A percentile compares a stretch with the other conserved stretches of the same genome.
phyloP scores from a whole-genome alignment of 176 grass and related monocot species.

The Oryza glaberrima region DNA sequence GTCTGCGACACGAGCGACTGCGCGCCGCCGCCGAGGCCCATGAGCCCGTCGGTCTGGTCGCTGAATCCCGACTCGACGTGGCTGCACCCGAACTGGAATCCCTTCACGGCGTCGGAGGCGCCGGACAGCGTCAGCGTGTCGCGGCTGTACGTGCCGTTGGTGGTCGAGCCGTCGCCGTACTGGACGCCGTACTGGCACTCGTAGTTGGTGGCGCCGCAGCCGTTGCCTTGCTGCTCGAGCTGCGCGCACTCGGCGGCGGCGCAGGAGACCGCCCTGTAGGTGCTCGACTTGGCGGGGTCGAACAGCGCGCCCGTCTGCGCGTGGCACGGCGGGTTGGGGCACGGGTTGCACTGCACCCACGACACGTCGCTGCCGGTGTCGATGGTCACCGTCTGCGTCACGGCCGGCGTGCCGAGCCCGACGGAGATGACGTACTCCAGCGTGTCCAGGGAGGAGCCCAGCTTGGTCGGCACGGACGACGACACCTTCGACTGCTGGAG shows the following conservation, averaged over 20 bases:
- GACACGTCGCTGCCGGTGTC: slow-evolving; percentile 78
- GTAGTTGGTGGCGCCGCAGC: slow-evolving; percentile 32
- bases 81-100: slow-evolving; percentile 73
- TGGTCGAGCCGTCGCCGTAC: slow-evolving; percentile 72
- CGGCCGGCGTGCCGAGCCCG: slow-evolving; percentile 46
- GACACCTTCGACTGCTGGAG: slow-evolving; percentile 1
- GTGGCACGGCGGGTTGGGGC: slow-evolving; percentile 41
- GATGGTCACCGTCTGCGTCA: slow-evolving; percentile 44
- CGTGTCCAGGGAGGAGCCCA: slow-evolving; percentile 40
- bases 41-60: slow-evolving; percentile 62
- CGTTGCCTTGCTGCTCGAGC: slow-evolving; percentile 30
- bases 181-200: slow-evolving; percentile 61
- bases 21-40: slow-evolving; percentile 66
- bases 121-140: slow-evolving; percentile 51
- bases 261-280: slow-evolving; percentile 70
- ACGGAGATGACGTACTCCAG: slow-evolving; percentile 62
- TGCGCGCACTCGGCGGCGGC: slow-evolving; percentile 21
- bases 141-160: slow-evolving; percentile 55
- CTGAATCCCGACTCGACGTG: slow-evolving; percentile 48
- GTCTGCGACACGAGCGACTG: slow-evolving; percentile 73
- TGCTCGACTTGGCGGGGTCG: slow-evolving; percentile 52
- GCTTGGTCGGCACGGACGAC: slow-evolving; percentile 20
- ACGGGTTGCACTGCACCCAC: slow-evolving; percentile 81
- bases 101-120: neutral
- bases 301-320: slow-evolving; percentile 51